Evolutionary conservation across 2,329 filamentous ascomycete genomes (phyloP).

Genomic region (Penicillium sp.): DNA sequence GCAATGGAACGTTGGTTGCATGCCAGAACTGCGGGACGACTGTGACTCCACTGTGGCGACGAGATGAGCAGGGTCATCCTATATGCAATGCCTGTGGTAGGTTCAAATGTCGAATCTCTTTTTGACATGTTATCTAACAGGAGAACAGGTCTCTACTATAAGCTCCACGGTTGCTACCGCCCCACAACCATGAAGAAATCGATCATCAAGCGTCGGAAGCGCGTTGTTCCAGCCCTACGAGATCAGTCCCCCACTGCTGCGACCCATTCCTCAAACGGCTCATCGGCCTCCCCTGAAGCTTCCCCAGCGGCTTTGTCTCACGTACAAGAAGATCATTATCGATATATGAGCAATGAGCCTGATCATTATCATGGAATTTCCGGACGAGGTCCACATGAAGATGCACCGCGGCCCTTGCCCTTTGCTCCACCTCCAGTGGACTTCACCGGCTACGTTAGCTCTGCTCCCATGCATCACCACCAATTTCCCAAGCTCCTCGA

Average conservation of each 20-base stretch:
- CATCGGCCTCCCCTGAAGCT: constrained; percentile 45
- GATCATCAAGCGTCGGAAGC: constrained; percentile 92
- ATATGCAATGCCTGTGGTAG: constrained; percentile 98
- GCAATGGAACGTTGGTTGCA: constrained; percentile 68
- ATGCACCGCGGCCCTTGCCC: constrained; percentile 33
- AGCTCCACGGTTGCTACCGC: constrained; percentile 88
- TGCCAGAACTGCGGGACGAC: constrained; percentile 98
- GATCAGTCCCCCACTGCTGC: constrained; percentile 46
- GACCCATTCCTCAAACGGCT: constrained; percentile 42
- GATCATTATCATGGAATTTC: constrained; percentile 24
- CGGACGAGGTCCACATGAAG: constrained; percentile 4
- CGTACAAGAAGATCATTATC: constrained; percentile 32
- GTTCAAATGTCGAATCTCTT: constrained; percentile 34
- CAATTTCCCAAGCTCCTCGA: constrained; percentile 33
- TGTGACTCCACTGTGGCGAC: constrained; percentile 91
- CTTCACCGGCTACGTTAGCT: constrained; percentile 48
- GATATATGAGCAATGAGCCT: constrained; percentile 36
- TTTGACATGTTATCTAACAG: constrained; percentile 4
- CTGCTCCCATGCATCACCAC: constrained; percentile 33
- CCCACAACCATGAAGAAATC: constrained; percentile 99
- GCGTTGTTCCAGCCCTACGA: constrained; percentile 77
- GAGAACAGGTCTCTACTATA: constrained; percentile 80
- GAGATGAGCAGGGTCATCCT: constrained; percentile 90
- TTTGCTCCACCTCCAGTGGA: constrained; percentile 50
- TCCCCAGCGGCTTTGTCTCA: constrained; percentile 34